A percentile compares a stretch with the other conserved stretches of the same genome.
These are phyloP conservation scores for Cladorrhinum sp. DNA, from an alignment of 2,329 filamentous ascomycete genomes.

Conservation along the genomic window DNA sequence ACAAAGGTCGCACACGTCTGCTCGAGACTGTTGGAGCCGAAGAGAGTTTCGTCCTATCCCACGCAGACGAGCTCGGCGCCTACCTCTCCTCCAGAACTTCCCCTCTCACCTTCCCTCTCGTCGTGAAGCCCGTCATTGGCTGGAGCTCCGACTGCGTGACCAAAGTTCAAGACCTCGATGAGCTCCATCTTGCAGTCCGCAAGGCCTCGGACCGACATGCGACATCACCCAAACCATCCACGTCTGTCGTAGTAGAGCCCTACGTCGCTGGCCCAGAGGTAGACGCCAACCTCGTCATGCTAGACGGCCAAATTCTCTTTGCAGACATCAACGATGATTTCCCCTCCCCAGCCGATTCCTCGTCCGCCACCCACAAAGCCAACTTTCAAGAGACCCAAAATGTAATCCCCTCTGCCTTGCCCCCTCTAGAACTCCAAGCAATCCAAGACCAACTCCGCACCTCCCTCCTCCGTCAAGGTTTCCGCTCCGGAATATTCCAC, in stretches of 20 bases:
- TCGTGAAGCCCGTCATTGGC: constrained; percentile 38
- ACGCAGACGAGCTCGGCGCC: constrained; percentile 21
- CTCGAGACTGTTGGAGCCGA: constrained; percentile 21
- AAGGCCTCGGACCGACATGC: constrained; percentile 22
- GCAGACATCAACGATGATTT: constrained; percentile 40
- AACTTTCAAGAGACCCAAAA: constrained; percentile 30
- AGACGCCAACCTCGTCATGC: constrained; percentile 40
- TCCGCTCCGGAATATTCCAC: constrained; percentile 31
- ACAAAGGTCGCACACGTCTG: constrained; percentile 33
- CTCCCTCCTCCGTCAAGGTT: constrained; percentile 27
- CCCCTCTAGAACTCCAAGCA: constrained; percentile 21
- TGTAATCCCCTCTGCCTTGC: constrained; percentile 27
- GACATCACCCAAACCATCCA: constrained; percentile 21
- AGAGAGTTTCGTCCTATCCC: constrained; percentile 20
- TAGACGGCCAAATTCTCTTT: constrained; percentile 40
- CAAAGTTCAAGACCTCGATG: constrained; percentile 29
- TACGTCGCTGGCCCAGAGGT: constrained; percentile 43
- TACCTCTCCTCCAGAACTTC: constrained; percentile 7
- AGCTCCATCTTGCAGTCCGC: constrained; percentile 30
- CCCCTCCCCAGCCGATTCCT: constrained; percentile 32
- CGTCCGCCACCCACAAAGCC: constrained; percentile 11
- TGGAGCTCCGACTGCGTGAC: constrained; percentile 34
- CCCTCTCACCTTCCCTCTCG: constrained; percentile 29
- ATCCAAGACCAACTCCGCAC: constrained; percentile 23
- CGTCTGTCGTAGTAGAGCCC: constrained; percentile 36